Evolutionary conservation across 768 basidiomycete species (phyloP).

Genomic region (Coprinopsis strossmayeri): DNA sequence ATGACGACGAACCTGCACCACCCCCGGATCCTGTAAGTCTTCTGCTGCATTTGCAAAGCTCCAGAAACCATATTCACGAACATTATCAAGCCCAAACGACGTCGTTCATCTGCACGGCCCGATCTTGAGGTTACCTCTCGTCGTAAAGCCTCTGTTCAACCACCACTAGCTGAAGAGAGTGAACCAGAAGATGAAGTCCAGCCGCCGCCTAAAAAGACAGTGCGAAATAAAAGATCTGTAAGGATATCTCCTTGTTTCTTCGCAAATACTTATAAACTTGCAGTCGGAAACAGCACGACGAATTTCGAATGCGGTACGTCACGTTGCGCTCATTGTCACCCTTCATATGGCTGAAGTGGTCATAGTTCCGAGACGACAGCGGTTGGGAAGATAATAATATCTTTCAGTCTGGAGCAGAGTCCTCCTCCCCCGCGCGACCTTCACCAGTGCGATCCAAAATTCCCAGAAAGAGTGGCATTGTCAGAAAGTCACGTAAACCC

Average conservation of each 20-base stretch:
- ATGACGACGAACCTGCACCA: conserved; percentile 34
- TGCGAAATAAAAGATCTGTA: conserved; percentile 55
- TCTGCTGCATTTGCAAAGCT: conserved; percentile 12
- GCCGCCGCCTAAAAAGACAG: conserved; percentile 53
- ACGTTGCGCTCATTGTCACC: too few species aligned
- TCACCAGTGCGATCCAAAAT: conserved; percentile 43
- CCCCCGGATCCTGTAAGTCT: conserved; percentile 50
- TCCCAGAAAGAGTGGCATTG: conserved; percentile 30
- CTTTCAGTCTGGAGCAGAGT: conserved; percentile 86
- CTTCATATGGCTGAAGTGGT: conserved; percentile 4
- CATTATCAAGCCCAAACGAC: conserved; percentile 71
- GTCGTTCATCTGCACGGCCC: conserved; percentile 76
- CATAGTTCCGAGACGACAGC: conserved; percentile 52
- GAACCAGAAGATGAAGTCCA: conserved; percentile 55
- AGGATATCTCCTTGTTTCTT: conserved; percentile 8
- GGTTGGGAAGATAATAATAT: conserved; percentile 91
- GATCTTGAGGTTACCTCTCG: conserved; percentile 44
- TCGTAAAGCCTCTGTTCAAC: conserved; percentile 30
- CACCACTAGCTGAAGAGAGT: conserved; percentile 61
- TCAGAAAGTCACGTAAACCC: conserved; percentile 59
- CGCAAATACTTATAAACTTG: background rate
- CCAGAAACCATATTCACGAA: conserved; percentile 9
- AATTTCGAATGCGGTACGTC: conserved; percentile 39
- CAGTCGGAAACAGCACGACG: conserved; percentile 33
- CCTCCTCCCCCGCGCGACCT: conserved; percentile 70